Evolutionary conservation across 805 yeast genomes (phyloP), one percentile per base, ranked within the genome.

Genomic region (Monosporozyma solicola): DNA sequence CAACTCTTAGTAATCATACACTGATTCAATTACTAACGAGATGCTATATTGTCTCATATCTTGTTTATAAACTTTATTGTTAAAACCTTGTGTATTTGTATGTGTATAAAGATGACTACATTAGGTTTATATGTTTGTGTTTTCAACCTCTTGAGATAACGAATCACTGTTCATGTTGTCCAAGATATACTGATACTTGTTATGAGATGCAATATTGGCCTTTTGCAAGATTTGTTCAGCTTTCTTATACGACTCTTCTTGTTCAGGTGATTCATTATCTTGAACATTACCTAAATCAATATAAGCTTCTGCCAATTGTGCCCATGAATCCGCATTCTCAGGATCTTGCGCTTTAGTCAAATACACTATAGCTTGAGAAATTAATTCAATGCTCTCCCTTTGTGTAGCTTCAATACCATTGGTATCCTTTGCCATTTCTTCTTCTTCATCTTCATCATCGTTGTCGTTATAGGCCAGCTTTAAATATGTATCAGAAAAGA

Each of bases 191-290:
- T 81, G 80, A 64, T 76, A 87, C 63, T 83, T 83, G 13, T 92
- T 92, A 63, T 85, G 85, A 7, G 90, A 83, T 2, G 87, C 90
- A 56, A 81, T 83, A 68, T 87, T 86, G 16, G 96, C 96, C 62
- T 78, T 80, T 49, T 72, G 76, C 59, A 91, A 72, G 31, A 80
- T 74, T 55, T 72, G 70, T 61, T 88, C 91, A 0, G 97, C 98
- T 53, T 77, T 74, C 16, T 69, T 67, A 66, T 91, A 91, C 50
- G 78, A 71, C 5, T 73, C 61, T 55, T 84, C 87, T 70, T 89
- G 96, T 45, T 83, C 85, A 35, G 72, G 70, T 50, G 84, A 75
- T 29, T 84, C 89, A 27, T 79, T 71, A 8, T 83, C 87, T 55
- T 77, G 74, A 50, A 90, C 65, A 60, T 90, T 91, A 15, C 91